Evolutionary conservation across 1,284 basidiomycete genomes (phyloP).

Genomic region (Ceratobasidium sp.): DNA sequence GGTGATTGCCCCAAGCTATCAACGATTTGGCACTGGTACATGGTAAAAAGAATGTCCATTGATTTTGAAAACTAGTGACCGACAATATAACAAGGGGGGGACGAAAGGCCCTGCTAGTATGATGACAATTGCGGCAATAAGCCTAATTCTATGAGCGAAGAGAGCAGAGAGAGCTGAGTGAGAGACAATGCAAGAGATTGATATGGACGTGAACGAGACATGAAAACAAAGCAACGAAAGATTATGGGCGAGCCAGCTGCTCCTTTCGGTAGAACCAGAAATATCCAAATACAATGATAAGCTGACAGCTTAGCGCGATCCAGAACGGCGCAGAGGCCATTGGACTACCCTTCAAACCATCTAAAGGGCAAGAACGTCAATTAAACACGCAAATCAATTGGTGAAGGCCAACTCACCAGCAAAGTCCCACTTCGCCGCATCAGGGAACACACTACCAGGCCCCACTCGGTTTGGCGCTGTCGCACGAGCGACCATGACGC

Average conservation of each 20-base stretch:
- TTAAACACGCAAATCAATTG: conserved; percentile 39
- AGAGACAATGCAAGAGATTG: conserved; percentile 43
- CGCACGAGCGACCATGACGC: conserved; percentile 87
- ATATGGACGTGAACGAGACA: conserved; percentile 35
- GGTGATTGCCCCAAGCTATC: no score
- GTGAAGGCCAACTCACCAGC: conserved; percentile 61
- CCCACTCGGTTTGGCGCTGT: conserved; percentile 88
- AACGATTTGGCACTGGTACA: conserved; percentile 9
- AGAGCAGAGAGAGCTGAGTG: conserved; percentile 25
- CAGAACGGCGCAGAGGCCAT: conserved; percentile 88
- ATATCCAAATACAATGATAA: conserved; percentile 90
- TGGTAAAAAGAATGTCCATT: conserved; percentile 41
- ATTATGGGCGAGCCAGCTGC: conserved; percentile 64
- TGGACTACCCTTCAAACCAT: conserved; percentile 67
- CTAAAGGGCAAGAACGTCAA: conserved; percentile 46
- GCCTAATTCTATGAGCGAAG: conserved; percentile 42
- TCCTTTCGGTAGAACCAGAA: conserved; percentile 96
- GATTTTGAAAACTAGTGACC: conserved; percentile 45
- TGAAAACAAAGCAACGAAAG: conserved; percentile 32
- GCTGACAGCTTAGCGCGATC: conserved; percentile 82
- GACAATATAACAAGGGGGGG: conserved; percentile 44
- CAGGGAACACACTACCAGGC: conserved; percentile 91
- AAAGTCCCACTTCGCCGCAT: conserved; percentile 89
- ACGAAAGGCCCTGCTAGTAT: conserved; percentile 36
- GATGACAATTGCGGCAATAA: conserved; percentile 25